Conservation (phyloP, 2,329 filamentous ascomycete genomes). For the Apiospora hydei region DNA sequence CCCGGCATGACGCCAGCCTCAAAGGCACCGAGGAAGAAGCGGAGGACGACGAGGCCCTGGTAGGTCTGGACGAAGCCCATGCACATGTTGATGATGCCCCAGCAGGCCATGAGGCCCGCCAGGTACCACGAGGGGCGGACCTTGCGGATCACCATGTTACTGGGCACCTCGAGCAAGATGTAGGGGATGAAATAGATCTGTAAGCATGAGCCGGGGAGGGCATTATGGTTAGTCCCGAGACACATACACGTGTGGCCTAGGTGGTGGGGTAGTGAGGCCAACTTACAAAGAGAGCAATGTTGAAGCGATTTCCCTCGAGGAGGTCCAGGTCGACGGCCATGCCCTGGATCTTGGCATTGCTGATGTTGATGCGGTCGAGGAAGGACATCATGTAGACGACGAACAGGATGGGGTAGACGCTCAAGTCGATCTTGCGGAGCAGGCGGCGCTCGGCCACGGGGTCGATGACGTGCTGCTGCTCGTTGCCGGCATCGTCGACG, state of each 20-base stretch:
- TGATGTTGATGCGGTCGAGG: conserved; percentile 55
- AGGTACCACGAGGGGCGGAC: conserved; percentile 50
- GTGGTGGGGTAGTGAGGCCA: conserved; percentile 33
- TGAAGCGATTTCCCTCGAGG: conserved; percentile 51
- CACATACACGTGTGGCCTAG: neutral
- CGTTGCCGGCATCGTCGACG: neutral
- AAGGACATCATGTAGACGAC: conserved; percentile 52
- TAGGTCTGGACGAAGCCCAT: conserved; percentile 54
- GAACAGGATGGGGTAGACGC: conserved; percentile 50
- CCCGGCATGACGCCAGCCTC: conserved; percentile 56
- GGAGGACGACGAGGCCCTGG: conserved; percentile 48
- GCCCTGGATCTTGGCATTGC: conserved; percentile 55
- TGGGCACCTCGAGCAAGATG: conserved; percentile 53
- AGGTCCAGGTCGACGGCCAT: conserved; percentile 49
- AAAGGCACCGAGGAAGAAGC: conserved; percentile 53
- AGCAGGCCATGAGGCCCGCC: conserved; percentile 48
- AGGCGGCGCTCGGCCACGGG: conserved; percentile 45
- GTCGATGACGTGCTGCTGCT: conserved; percentile 34
- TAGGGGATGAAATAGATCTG: conserved; percentile 50
- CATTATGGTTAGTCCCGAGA: neutral
- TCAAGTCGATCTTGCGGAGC: conserved; percentile 50
- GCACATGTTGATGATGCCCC: conserved; percentile 55
- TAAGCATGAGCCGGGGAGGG: neutral
- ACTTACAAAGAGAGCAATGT: conserved; percentile 49
- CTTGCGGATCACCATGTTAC: conserved; percentile 53